Evolutionary conservation across 805 yeast genomes (phyloP).

Genomic region (Torulaspora franciscae): DNA sequence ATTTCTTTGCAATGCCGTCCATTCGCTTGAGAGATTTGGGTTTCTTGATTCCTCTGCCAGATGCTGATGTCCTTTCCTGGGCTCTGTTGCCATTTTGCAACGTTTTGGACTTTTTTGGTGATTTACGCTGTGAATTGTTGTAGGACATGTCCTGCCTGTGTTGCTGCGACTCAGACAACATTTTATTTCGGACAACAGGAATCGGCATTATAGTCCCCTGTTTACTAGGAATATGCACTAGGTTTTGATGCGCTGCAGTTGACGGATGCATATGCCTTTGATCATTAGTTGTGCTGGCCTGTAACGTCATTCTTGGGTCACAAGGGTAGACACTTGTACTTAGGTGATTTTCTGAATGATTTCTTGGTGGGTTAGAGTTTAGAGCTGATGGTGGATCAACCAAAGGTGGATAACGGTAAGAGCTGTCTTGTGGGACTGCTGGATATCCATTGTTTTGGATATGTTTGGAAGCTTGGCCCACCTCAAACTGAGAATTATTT

Average conservation of each 20-base stretch:
- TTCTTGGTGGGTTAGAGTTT: too few relatives aligned
- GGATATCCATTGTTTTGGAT: too few relatives aligned
- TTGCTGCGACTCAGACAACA: neutral
- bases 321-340: neutral
- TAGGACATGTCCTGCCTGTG: neutral
- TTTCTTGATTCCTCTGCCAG: conserved; percentile 6
- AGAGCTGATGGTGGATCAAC: too few relatives aligned
- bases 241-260: neutral
- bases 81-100: neutral
- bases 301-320: neutral
- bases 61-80: neutral
- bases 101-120: neutral
- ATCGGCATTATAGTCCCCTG: neutral
- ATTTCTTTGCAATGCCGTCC: conserved; percentile 27
- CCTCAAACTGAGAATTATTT: too few relatives aligned
- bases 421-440: too few relatives aligned
- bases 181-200: neutral
- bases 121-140: neutral
- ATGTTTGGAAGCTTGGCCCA: too few relatives aligned
- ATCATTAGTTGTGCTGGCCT: neutral
- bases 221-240: neutral
- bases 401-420: too few relatives aligned
- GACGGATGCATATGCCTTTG: neutral
- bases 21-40: conserved; percentile 31
- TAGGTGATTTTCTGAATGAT: too few relatives aligned